These are phyloP conservation scores for Cicer pinnatifidum DNA, from an alignment of 306 rosid genomes.

Conservation along the genomic window DNA sequence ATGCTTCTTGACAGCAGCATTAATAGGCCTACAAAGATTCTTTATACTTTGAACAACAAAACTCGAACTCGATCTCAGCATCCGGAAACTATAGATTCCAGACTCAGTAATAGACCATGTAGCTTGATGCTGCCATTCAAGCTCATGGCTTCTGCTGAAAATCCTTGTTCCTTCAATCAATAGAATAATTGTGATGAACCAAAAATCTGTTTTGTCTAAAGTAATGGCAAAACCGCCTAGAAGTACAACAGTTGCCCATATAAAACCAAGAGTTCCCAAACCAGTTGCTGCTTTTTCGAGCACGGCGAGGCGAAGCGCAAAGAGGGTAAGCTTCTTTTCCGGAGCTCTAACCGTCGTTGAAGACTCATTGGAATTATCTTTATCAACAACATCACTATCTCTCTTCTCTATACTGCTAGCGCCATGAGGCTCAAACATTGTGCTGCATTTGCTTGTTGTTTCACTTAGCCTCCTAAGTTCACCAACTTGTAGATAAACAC, in stretches of 20 bases:
- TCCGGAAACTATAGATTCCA: conserved; percentile 68
- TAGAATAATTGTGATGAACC: conserved; percentile 85
- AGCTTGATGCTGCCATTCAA: conserved; percentile 97
- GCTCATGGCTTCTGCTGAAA: conserved; percentile 95
- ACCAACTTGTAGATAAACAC: conserved; percentile 56
- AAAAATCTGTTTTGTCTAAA: conserved; percentile 72
- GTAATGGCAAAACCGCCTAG: conserved; percentile 90
- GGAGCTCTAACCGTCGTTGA: conserved; percentile 58
- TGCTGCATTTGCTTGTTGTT: conserved; percentile 50
- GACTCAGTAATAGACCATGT: conserved; percentile 81
- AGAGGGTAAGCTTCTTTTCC: conserved; percentile 84
- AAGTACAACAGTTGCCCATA: conserved; percentile 96
- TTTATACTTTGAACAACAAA: conserved; percentile 49
- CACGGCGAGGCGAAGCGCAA: conserved; percentile 84
- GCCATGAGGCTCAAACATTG: conserved; percentile 61
- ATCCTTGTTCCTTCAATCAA: conserved; percentile 85
- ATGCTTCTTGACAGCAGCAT: conserved; percentile 37
- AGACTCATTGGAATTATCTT: conserved; percentile 19
- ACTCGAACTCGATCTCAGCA: conserved; percentile 58
- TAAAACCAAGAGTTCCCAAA: conserved; percentile 86
- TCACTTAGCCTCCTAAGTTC: conserved; percentile 55
- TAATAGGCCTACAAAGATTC: conserved; percentile 55
- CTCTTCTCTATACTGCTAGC: conserved; percentile 48
- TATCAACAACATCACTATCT: conserved; percentile 51
- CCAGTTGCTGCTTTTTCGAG: conserved; percentile 90